Conservation (phyloP, 2,329 filamentous ascomycete genomes). For the Sarocladium kiliense region DNA sequence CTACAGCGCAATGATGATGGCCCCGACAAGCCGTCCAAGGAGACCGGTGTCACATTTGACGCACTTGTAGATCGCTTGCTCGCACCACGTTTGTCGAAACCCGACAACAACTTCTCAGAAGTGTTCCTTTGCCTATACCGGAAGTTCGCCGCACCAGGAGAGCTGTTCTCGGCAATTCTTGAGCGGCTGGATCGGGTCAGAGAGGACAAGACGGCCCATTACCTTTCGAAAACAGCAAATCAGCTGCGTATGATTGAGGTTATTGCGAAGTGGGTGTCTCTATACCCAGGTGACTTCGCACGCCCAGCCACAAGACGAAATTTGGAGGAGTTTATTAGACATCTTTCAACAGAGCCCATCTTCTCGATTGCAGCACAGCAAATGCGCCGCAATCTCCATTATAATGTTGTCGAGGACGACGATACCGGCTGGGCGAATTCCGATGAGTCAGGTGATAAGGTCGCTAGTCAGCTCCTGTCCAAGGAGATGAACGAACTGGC, state of each 20-base stretch:
- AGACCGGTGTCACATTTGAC: constrained; percentile 53
- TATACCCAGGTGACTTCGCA: constrained; percentile 92
- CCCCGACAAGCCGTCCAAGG: constrained; percentile 43
- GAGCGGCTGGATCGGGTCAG: constrained; percentile 67
- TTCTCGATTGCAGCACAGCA: constrained; percentile 83
- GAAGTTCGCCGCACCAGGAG: constrained; percentile 79
- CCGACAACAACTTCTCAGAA: constrained; percentile 82
- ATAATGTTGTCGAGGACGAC: constrained; percentile 73
- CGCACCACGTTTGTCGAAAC: constrained; percentile 72
- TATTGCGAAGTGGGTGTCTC: constrained; percentile 80
- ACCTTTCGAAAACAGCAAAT: constrained; percentile 71
- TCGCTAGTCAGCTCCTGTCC: constrained; percentile 27
- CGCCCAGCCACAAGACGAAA: constrained; percentile 66
- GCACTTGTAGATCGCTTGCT: constrained; percentile 85
- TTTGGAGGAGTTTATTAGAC: constrained; percentile 68
- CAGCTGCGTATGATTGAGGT: constrained; percentile 82
- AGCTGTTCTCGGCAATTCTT: constrained; percentile 73
- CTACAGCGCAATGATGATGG: constrained; percentile 62
- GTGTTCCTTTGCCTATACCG: constrained; percentile 91
- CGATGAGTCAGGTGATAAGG: constrained; percentile 48
- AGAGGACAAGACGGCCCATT: constrained; percentile 60
- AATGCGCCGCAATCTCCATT: constrained; percentile 73
- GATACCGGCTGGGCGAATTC: constrained; percentile 88
- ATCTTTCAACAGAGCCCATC: constrained; percentile 71
- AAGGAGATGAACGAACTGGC: constrained; percentile 35